Base-by-base conservation (phyloP, 768 basidiomycete genomes). In the Steccherinum ochraceum region DNA sequence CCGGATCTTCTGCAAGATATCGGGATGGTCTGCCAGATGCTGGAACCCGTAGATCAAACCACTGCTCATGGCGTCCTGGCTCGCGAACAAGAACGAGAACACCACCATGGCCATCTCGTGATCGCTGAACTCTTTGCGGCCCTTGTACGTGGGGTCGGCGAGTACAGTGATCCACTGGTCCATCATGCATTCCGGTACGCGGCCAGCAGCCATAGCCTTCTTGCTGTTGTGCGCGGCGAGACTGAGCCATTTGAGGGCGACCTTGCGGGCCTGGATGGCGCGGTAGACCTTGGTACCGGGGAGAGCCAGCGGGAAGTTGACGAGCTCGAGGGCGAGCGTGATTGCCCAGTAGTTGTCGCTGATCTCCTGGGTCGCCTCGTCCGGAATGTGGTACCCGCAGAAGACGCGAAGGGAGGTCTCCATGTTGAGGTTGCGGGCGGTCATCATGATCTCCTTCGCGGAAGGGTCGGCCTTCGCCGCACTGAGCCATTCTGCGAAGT, bases 41-140 rank as follows among this genome's bases (percentile, higher is more conserved):
- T 99, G 96, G 82, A 98, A 96, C 35, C 83, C 87, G 67, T 91
- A 97, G 62, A 96, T 93, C 60, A 97, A 72, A 46, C 93, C 94
- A 53, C 89, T 93, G 65, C 90, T 91, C 96, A 99, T 98, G 45
- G 96, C 96, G 65, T 99, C 96, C 73, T 96, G 92, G 21, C 84
- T 88, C 2, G 92, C 96, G 61, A 97, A 97, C 49, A 99, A 73
- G 84, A 98, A 98, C 11, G 90, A 93, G 64, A 99, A 85, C 39
- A 99, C 70, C 62, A 96, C 94, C 85, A 96, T 89, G 24, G 90
- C 93, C 82, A 98, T 98, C 70, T 99, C 95, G 58, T 79, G 76
- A 66, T 98, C 88, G 57, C 83, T 88, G 71, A 93, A 98, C 54
- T 97, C 90, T 54, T 74, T 80, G 56, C 84, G 82, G 56, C 87